Base-by-base conservation (phyloP, 1,284 basidiomycete species). In the Tilletia indica region DNA sequence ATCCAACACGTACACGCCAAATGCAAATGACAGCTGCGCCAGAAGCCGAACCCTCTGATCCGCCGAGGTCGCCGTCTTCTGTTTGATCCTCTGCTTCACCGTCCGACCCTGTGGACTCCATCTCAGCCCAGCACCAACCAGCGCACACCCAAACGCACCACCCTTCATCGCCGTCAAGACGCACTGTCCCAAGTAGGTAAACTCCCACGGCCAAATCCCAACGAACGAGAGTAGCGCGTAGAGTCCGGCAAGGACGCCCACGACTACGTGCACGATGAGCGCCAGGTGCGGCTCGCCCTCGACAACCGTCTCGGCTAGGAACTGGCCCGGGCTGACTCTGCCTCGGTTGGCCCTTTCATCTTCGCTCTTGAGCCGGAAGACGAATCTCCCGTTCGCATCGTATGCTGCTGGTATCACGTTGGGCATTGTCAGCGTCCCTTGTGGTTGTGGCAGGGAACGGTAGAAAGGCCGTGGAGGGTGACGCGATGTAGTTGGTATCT, bases 331-430 rank as follows among this genome's bases (percentile, higher is more conserved):
- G 11, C 39, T 64, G 34, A 42, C 36, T 38, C 21, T 64, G 34
- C 34, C 61, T 19, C 36, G 16, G 34, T 39, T 36, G 5, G 31
- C 34, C 3, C 6, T 6, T 21, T 64, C 61, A 16, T 64, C 61
- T 38, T 11, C 12, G 31, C 14, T 64, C 61, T 64, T 64, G 61
- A 64, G 61, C 8, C 61, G 61, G 61, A 64, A 64, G 34, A 64
- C 61, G 61, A 64, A 64, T 25, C 61, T 34, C 31, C 61, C 61
- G 34, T 64, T 34, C 12, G 31, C 31, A 36, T 64, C 38, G 34
- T 64, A 64, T 5, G 34, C 16, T 12, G 31, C 4, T 42, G 61
- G 61, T 64, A 21, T 21, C 19, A 12, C 39, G 34, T 11, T 14
- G 16, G 61, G n/a, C 61, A 64, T 64, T 8, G 42, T 45, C 42